Evolutionary conservation across 2,329 filamentous ascomycete genomes (phyloP).

Genomic region (Colletotrichum higginsianum): DNA sequence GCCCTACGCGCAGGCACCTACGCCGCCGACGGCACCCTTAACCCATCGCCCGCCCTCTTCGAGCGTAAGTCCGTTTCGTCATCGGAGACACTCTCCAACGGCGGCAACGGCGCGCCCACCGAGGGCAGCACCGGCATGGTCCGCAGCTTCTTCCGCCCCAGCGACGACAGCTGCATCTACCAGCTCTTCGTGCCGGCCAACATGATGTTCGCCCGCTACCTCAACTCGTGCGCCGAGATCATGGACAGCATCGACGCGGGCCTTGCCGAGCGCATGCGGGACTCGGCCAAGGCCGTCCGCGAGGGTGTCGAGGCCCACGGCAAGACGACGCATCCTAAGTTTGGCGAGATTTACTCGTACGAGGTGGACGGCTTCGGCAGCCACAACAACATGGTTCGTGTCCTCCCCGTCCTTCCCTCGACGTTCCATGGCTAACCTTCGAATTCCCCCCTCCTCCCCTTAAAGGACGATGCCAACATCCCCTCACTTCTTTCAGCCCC

Average conservation of each 20-base stretch:
- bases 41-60: constrained; percentile 80
- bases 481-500: constrained; percentile 74
- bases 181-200: constrained; percentile 93
- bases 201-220: constrained; percentile 82
- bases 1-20: constrained; percentile 84
- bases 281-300: constrained; percentile 70
- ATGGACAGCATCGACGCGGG: constrained; percentile 62
- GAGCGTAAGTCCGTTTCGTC: constrained; percentile 78
- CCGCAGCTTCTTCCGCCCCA: constrained; percentile 89
- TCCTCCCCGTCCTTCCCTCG: background rate
- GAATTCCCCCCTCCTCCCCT: background rate
- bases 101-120: constrained; percentile 85
- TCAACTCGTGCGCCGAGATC: constrained; percentile 64
- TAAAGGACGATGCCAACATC: constrained; percentile 73
- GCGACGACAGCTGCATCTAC: constrained; percentile 88
- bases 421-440: background rate
- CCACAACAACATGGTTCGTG: constrained; percentile 67
- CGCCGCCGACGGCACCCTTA: constrained; percentile 68
- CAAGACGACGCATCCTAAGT: constrained; percentile 73
- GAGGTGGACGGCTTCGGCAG: constrained; percentile 79
- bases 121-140: constrained; percentile 85
- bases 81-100: constrained; percentile 85
- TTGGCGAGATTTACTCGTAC: constrained; percentile 77
- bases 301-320: constrained; percentile 79
- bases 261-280: constrained; percentile 71